These are phyloP conservation scores for Paxillus rubicundulus DNA, from an alignment of 768 basidiomycete species.

Conservation along the genomic window DNA sequence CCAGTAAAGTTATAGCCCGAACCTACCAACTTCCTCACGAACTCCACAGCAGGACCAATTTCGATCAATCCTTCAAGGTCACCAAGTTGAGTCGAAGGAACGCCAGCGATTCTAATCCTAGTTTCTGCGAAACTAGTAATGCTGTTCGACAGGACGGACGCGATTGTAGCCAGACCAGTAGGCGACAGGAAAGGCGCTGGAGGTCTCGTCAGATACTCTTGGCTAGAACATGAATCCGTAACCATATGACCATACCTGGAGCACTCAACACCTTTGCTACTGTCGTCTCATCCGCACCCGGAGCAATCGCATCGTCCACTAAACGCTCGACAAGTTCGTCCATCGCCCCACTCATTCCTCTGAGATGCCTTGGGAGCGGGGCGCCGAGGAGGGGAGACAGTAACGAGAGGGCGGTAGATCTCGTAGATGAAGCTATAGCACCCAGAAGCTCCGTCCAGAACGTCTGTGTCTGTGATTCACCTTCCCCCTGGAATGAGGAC, in stretches of 20 bases:
- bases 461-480: constrained; percentile 11
- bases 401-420: constrained; percentile 35
- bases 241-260: constrained; percentile 13
- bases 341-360: constrained; percentile 42
- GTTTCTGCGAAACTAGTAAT: constrained; percentile 14
- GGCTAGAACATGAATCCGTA: neutral
- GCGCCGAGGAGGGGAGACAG: constrained; percentile 41
- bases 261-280: constrained; percentile 13
- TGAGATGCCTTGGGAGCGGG: constrained; percentile 44
- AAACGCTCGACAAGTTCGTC: constrained; percentile 39
- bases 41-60: constrained; percentile 3
- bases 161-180: constrained; percentile 14
- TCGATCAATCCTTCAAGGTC: neutral
- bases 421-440: constrained; percentile 34
- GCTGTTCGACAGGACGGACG: constrained; percentile 14
- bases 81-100: constrained; percentile 1
- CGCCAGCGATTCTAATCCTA: constrained; percentile 11
- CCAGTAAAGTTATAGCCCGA: constrained; percentile 21
- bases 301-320: constrained; percentile 8
- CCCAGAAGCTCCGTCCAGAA: constrained; percentile 39
- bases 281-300: neutral
- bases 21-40: constrained; percentile 14
- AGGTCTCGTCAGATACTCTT: neutral
- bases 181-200: constrained; percentile 24
- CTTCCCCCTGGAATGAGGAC: constrained; percentile 5